These are phyloP conservation scores for Flagelloscypha sp. DNA, from an alignment of 768 basidiomycete genomes.

Conservation along the genomic window DNA sequence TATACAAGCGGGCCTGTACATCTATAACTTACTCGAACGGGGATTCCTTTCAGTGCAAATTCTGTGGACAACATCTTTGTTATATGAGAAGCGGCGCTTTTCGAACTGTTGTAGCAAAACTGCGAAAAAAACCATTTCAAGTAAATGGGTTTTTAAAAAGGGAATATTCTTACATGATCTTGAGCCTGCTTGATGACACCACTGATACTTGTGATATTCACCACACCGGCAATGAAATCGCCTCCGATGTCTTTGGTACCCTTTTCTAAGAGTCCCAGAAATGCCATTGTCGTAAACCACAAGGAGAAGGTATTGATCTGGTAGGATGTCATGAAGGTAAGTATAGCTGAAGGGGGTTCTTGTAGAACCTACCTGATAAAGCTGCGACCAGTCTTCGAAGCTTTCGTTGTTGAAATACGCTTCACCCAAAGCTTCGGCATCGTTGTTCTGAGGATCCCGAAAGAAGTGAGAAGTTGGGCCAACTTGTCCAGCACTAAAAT, in stretches of 20 bases:
- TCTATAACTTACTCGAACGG: slow-evolving; percentile 53
- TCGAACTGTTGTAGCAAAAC: slow-evolving; percentile 79
- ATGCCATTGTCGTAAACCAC: slow-evolving; percentile 70
- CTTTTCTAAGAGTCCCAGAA: slow-evolving; percentile 66
- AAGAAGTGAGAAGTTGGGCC: slow-evolving; percentile 60
- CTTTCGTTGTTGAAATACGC: slow-evolving; percentile 64
- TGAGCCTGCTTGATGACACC: slow-evolving; percentile 65
- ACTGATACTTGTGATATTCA: slow-evolving; percentile 75
- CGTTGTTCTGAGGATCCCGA: slow-evolving; percentile 50
- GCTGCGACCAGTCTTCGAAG: slow-evolving; percentile 50
- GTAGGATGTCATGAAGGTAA: no score
- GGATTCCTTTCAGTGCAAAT: slow-evolving; percentile 56
- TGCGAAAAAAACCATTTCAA: slow-evolving; percentile 17
- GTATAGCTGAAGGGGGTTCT: no score
- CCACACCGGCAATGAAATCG: slow-evolving; percentile 57
- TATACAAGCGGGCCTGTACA: no score
- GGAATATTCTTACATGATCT: slow-evolving; percentile 53
- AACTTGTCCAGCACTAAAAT: slow-evolving; percentile 59
- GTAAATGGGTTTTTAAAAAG: background rate
- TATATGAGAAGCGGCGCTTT: slow-evolving; percentile 71
- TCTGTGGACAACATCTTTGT: slow-evolving; percentile 73
- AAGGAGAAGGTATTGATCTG: slow-evolving; percentile 66
- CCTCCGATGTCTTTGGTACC: slow-evolving; percentile 52
- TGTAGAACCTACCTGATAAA: no score
- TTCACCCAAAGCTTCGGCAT: slow-evolving; percentile 57